Percentiles rank a stretch among this genome's conserved stretches.
phyloP scores from a whole-genome alignment of 1,139 yeast genomes.

The Hansenula lynferdii region DNA sequence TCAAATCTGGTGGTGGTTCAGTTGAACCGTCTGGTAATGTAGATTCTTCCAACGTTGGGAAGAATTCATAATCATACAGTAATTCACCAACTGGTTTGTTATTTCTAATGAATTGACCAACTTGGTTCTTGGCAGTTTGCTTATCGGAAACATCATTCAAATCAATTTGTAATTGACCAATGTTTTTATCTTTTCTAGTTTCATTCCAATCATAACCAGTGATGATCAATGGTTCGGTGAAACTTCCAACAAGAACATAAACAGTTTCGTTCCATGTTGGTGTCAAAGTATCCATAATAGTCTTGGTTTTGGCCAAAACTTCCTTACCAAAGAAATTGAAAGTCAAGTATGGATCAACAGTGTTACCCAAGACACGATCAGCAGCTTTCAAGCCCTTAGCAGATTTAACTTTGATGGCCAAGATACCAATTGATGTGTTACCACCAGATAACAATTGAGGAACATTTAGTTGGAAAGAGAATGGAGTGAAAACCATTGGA shows the following conservation, averaged over 20 bases:
- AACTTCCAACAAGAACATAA: slow-evolving; percentile 63
- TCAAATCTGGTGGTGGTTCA: slow-evolving; percentile 86
- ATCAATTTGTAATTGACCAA: slow-evolving; percentile 77
- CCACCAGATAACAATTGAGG: slow-evolving; percentile 89
- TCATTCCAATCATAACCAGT: slow-evolving; percentile 72
- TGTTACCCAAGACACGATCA: slow-evolving; percentile 59
- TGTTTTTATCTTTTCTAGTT: slow-evolving; percentile 68
- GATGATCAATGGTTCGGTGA: slow-evolving; percentile 76
- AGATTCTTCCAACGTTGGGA: slow-evolving; percentile 76
- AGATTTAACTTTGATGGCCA: slow-evolving; percentile 60
- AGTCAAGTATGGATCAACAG: slow-evolving; percentile 87
- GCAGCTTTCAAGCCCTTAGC: slow-evolving; percentile 70
- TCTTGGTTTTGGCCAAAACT: slow-evolving; percentile 61
- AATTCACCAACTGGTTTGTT: slow-evolving; percentile 78
- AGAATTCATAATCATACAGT: slow-evolving; percentile 63
- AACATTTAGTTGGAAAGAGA: slow-evolving; percentile 86
- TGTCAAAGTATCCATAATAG: slow-evolving; percentile 54
- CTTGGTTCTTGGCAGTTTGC: slow-evolving; percentile 46
- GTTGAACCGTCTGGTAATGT: slow-evolving; percentile 79
- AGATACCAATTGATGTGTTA: slow-evolving; percentile 82
- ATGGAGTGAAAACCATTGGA: slow-evolving; percentile 81
- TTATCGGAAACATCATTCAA: slow-evolving; percentile 60
- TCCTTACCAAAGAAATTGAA: slow-evolving; percentile 55
- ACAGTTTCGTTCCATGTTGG: slow-evolving; percentile 87
- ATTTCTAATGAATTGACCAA: slow-evolving; percentile 64